A percentile compares a stretch with the other conserved stretches of the same genome.
Conservation (phyloP, 768 basidiomycete species). For the Kwoniella mangroviensis region DNA sequence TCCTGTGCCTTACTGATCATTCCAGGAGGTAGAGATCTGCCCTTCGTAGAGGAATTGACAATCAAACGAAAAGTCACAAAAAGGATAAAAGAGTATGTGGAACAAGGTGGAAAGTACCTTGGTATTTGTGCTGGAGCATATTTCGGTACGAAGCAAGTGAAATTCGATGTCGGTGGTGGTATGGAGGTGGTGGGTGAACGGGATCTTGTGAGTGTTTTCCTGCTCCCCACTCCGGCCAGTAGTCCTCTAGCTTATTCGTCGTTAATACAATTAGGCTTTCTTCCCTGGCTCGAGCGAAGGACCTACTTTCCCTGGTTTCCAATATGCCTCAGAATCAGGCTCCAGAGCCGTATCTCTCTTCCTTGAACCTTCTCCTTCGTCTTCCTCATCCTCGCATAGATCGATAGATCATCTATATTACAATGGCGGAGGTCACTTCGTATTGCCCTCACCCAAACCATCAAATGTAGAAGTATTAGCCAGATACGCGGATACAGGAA, state of each 20-base stretch:
- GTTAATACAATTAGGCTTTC: conserved; percentile 53
- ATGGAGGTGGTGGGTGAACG: conserved; percentile 59
- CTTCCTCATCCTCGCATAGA: conserved; percentile 12
- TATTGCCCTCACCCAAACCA: conserved; percentile 35
- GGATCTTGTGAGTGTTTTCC: conserved; percentile 53
- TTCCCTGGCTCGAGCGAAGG: conserved; percentile 60
- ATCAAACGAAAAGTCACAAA: conserved; percentile 57
- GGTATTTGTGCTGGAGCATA: conserved; percentile 70
- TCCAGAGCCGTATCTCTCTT: conserved; percentile 57
- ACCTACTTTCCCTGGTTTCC: conserved; percentile 60
- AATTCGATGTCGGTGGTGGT: conserved; percentile 59
- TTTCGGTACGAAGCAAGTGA: conserved; percentile 60
- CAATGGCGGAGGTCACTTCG: conserved; percentile 62
- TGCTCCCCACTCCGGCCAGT: neutral
- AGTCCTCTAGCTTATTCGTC: neutral
- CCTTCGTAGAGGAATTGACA: conserved; percentile 59
- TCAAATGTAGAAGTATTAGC: conserved; percentile 57
- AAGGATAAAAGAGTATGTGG: conserved; percentile 67
- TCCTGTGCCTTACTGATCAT: conserved; percentile 80
- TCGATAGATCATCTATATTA: conserved; percentile 59
- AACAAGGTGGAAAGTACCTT: conserved; percentile 72
- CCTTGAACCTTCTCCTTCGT: conserved; percentile 43
- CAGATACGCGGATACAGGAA: conserved; percentile 44
- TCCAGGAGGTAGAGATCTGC: conserved; percentile 65
- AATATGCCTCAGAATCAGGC: conserved; percentile 61